Evolutionary conservation across 2,329 filamentous ascomycete species (phyloP).

Genomic region (Fusarium oligoseptatum): DNA sequence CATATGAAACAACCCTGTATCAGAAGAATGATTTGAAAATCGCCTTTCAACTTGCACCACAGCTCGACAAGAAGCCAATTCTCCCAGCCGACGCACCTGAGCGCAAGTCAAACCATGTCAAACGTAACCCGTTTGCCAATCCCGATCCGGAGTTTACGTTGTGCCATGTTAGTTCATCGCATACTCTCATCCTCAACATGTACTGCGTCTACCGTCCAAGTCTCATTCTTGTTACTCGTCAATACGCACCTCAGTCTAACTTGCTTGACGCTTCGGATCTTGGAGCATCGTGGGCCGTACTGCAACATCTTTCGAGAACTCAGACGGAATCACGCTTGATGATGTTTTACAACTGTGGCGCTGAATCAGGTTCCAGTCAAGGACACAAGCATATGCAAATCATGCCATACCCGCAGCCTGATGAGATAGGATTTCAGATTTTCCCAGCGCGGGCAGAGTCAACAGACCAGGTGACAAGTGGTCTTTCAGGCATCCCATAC

Average conservation of each 20-base stretch:
- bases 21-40: not conserved
- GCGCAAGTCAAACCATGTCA: not conserved
- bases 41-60: not conserved
- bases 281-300: not conserved
- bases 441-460: not conserved
- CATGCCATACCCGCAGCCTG: not conserved
- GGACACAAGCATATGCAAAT: conserved; percentile 3
- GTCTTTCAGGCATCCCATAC: not conserved
- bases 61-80: not conserved
- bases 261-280: not conserved
- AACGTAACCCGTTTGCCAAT: not conserved
- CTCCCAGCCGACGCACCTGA: not conserved
- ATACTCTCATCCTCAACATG: not conserved
- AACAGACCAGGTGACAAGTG: not conserved
- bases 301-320: not conserved
- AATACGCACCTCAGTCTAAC: not conserved
- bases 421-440: not conserved
- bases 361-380: not conserved
- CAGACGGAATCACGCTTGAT: not conserved
- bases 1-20: not conserved
- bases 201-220: not conserved
- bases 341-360: not conserved
- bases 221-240: not conserved
- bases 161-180: not conserved
- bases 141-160: not conserved